These are phyloP conservation scores for Malus hybrid DNA, from an alignment of 331 rosid genomes.

Conservation along the genomic window DNA sequence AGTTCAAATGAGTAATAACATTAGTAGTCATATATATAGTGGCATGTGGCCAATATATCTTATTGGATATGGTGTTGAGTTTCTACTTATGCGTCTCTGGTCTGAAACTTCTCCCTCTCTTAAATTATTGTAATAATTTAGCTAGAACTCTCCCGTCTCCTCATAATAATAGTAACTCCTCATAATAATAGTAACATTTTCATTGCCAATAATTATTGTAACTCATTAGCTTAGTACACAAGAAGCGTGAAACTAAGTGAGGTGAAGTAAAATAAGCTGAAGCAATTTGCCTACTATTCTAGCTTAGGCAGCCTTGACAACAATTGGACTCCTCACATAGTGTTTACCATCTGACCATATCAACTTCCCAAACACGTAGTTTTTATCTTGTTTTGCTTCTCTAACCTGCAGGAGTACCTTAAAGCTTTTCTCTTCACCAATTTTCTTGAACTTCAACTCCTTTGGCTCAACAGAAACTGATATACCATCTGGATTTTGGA, in stretches of 20 bases:
- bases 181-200: background rate
- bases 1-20: background rate
- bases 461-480: conserved; percentile 48
- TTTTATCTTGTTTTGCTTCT: conserved; percentile 21
- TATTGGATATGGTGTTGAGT: too few species aligned
- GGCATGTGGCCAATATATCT: too few species aligned
- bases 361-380: conserved; percentile 61
- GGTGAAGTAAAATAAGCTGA: background rate
- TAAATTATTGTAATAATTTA: too few species aligned
- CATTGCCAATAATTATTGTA: conserved; percentile 7
- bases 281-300: conserved; percentile 5
- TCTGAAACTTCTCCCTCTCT: too few species aligned
- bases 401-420: conserved; percentile 30
- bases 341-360: conserved; percentile 80
- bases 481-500: conserved; percentile 48
- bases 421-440: conserved; percentile 67
- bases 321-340: conserved; percentile 69
- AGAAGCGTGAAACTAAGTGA: background rate
- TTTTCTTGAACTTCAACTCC: conserved; percentile 42
- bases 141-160: too few species aligned
- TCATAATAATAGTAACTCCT: background rate
- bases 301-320: conserved; percentile 36
- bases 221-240: background rate
- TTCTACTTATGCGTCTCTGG: too few species aligned
- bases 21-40: background rate